Conservation (phyloP, 2,329 filamentous ascomycete species). For the Celoporthe dispersa region DNA sequence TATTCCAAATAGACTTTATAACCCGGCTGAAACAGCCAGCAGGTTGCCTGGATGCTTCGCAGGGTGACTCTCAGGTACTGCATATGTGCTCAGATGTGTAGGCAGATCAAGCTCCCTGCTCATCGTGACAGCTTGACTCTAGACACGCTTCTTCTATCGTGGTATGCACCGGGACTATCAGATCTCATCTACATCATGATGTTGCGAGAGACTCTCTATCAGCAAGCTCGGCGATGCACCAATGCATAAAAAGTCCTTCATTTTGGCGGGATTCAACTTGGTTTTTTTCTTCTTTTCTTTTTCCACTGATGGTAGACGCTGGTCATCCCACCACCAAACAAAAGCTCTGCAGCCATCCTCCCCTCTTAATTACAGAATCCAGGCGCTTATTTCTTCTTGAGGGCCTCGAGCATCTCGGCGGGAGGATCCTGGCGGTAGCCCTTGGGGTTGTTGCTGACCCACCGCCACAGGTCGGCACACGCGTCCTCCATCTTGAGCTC, state of each 20-base stretch:
- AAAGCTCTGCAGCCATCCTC: too few species aligned
- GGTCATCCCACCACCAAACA: neutral
- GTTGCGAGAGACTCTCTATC: neutral
- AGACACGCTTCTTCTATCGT: neutral
- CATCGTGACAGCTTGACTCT: too few species aligned
- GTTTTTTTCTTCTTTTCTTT: neutral
- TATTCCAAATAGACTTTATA: too few species aligned
- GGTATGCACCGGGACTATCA: neutral
- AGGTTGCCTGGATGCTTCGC: neutral
- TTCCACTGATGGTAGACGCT: neutral
- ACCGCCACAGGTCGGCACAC: slow-evolving; percentile 92
- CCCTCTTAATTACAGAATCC: neutral
- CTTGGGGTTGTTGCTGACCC: slow-evolving; percentile 95
- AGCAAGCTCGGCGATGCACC: neutral
- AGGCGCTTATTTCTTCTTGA: slow-evolving; percentile 49
- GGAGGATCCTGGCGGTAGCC: slow-evolving; percentile 94
- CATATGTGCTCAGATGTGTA: too few species aligned
- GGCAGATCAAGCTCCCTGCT: too few species aligned
- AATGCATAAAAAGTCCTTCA: neutral
- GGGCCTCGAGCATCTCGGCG: slow-evolving; percentile 71
- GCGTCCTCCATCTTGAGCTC: slow-evolving; percentile 89
- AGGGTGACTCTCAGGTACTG: too few species aligned
- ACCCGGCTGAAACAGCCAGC: neutral
- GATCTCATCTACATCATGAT: neutral
- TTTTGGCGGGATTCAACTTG: neutral